Conservation (phyloP, 495 filamentous ascomycete genomes). For the Apiosordaria backusii region DNA sequence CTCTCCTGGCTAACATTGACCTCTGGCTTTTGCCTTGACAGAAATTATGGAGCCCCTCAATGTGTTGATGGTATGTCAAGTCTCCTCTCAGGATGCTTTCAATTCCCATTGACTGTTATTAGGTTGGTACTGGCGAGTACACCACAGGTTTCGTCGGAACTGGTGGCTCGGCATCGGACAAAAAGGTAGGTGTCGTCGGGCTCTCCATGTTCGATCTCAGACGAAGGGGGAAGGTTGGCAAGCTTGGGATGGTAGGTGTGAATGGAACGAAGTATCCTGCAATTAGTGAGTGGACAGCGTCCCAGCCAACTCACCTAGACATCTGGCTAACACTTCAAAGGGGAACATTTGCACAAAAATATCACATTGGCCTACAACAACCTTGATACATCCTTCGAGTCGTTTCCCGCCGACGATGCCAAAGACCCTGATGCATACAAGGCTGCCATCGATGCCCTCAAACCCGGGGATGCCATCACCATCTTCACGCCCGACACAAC, state of each 20-base stretch:
- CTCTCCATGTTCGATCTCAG: constrained; percentile 87
- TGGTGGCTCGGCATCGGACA: constrained; percentile 75
- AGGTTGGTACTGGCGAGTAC: constrained; percentile 93
- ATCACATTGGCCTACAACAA: constrained; percentile 83
- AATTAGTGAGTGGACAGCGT: constrained; percentile 59
- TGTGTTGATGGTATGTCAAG: constrained; percentile 72
- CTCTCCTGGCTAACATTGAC: not conserved
- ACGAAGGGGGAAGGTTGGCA: constrained; percentile 79
- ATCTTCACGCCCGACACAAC: constrained; percentile 96
- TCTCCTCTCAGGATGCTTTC: no score
- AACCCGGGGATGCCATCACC: constrained; percentile 82
- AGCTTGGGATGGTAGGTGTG: constrained; percentile 84
- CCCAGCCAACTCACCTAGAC: not conserved
- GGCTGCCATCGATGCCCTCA: constrained; percentile 78
- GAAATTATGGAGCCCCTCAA: constrained; percentile 69
- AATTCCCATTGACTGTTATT: not conserved
- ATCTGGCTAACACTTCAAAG: constrained; percentile 39
- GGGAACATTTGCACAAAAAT: constrained; percentile 82
- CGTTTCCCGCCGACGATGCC: constrained; percentile 68
- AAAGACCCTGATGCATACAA: constrained; percentile 84
- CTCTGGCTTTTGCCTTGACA: not conserved
- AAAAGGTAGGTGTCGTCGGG: constrained; percentile 90
- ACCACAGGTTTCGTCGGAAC: constrained; percentile 86
- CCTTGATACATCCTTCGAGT: constrained; percentile 77
- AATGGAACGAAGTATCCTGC: constrained; percentile 86